Evolutionary conservation across 345 rosid genomes (phyloP), one percentile per base, ranked within the genome.

Genomic region (Ceriops zippeliana): DNA sequence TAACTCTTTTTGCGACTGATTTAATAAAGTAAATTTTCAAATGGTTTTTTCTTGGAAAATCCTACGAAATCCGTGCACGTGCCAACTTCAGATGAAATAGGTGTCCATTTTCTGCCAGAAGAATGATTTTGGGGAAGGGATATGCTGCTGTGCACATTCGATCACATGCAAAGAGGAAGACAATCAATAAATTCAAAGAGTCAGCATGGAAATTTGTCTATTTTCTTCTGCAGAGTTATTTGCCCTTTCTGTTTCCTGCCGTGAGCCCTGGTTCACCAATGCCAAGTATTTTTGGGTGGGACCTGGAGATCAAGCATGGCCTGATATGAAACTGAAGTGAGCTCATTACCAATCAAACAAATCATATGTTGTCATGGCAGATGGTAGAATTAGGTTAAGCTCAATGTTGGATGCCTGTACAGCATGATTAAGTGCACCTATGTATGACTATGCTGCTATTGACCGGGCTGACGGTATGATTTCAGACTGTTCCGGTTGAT

Each of bases 131-230:
- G 58, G 85, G 95, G 70, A 87, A 74, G 62, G 67, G 80, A 58
- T 69, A 71, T 46, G 67, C 72, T 34, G 72, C 21, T 22, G 47
- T 60, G 75, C 73, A 70, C 63, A 70, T 71, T 57, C 69, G 66
- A 57, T 28, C 54, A 16, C 80, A 74, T 24, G 83, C 77, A 22
- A 84, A 72, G 71, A 80, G 67, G 81, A 95, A 79, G 72, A 88
- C 78, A 78, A 72, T 89, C 35, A 58, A 80, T 64, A 95, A 95
- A 74, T 95, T 95, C 74, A 95, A 95, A 83, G 99, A 95, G 81
- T 95, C 99, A 4, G 97, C 97, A 26, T 91, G 99, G 99, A 95
- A 95, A 78, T 91, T 83, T 71, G 60, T 90, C 34, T 95, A 95
- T 75, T 95, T 70, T 75, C 87, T 91, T 91, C 97, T 58, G 96